Evolutionary conservation across 805 yeast species (phyloP), one percentile per base, ranked within the genome.

Genomic region (Groenewaldozyma salmanticensis): DNA sequence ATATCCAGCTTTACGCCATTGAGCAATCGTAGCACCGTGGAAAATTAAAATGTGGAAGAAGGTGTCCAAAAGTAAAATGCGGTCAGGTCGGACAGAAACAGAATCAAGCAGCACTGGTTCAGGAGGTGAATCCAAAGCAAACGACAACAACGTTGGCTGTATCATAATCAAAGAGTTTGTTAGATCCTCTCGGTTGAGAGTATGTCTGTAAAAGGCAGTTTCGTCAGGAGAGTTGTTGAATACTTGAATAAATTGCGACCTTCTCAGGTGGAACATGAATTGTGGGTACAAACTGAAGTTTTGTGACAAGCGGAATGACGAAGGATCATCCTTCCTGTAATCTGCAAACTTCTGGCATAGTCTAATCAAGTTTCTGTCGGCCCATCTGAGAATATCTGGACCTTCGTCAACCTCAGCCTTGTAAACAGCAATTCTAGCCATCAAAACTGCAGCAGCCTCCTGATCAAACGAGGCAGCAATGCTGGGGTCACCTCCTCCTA

Each of bases 221-320:
- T 92, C 99, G 68, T 92, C 99, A 1, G 98, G 98, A 4, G 98
- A 92, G 64, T 88, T 88, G 66, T 92, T 92, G 72, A 92, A 92
- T 35, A 90, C 95, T 61, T 86, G 94, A 60, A 92, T 68, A 62
- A 92, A 88, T 64, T 90, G 97, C 1, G 96, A 86, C 61, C 98
- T 80, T 67, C 98, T 82, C 65, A 92, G 71, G 60, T 92, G 94
- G 67, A 82, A 92, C 64, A 92, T 81, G 57, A 92, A 94, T 64
- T 92, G 98, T 21, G 99, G 99, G 58, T 85, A 82, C 59, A 90
- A 68, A 34, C 86, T 76, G 62, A 86, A 88, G 58, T 81, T 81
- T 44, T 81, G 87, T 1, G 88, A 76, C 50, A 92, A 70, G 55
- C 92, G 71, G 70, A 92, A 88, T 24, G 94, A 78, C 40, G 69